A percentile compares a stretch with the other conserved stretches of the same genome.
Evolutionary conservation across 1,284 basidiomycete species (phyloP).

Genomic region (Marasmius fiardii): DNA sequence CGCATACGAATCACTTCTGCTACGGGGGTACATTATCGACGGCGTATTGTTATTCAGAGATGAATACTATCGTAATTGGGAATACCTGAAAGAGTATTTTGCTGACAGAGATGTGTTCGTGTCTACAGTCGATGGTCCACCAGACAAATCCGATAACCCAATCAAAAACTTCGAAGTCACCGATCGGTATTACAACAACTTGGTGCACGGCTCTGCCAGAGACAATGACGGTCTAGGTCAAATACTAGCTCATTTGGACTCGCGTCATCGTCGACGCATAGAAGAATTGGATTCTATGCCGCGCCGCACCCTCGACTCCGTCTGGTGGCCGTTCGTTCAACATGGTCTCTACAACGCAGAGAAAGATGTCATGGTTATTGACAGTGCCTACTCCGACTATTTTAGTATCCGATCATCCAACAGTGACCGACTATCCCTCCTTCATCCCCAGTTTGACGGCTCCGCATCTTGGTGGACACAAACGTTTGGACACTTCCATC

Average conservation of each 20-base stretch:
- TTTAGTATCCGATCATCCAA: slow-evolving; percentile 53
- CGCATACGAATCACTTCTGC: slow-evolving; percentile 85
- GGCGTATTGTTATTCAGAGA: slow-evolving; percentile 89
- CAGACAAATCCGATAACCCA: slow-evolving; percentile 42
- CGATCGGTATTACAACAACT: slow-evolving; percentile 65
- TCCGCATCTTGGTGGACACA: slow-evolving; percentile 99
- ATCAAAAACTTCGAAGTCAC: slow-evolving; percentile 55
- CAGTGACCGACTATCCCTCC: slow-evolving; percentile 34
- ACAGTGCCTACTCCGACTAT: slow-evolving; percentile 87
- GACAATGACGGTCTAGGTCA: slow-evolving; percentile 40
- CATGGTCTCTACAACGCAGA: slow-evolving; percentile 72
- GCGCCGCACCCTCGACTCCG: slow-evolving; percentile 66
- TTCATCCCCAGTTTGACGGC: slow-evolving; percentile 81
- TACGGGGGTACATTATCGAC: slow-evolving; percentile 91
- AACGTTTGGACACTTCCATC: slow-evolving; percentile 81
- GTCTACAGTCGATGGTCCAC: slow-evolving; percentile 57
- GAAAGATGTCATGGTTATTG: slow-evolving; percentile 84
- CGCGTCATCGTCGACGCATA: slow-evolving; percentile 61
- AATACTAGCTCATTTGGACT: slow-evolving; percentile 62
- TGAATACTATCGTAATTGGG: slow-evolving; percentile 82
- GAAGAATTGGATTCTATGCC: slow-evolving; percentile 77
- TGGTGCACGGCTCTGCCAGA: slow-evolving; percentile 31
- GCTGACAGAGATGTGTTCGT: slow-evolving; percentile 66
- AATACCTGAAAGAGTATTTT: slow-evolving; percentile 83
- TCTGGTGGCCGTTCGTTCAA: slow-evolving; percentile 99